Evolutionary conservation across 2,329 filamentous ascomycete species (phyloP).

Genomic region (Anthostomella pinea): DNA sequence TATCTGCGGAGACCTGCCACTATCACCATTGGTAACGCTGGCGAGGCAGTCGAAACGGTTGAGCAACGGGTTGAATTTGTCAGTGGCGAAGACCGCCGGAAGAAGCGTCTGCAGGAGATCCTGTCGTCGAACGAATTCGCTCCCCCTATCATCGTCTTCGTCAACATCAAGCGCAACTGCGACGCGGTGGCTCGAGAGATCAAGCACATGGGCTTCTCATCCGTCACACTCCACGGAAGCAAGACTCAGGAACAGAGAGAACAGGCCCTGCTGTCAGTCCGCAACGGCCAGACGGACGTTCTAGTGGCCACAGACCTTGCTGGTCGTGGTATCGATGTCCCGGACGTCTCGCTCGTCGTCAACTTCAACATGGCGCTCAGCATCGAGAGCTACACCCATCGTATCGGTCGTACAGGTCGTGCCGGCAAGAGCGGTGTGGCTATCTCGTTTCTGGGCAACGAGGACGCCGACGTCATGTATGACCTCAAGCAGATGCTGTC

Average conservation of each 20-base stretch:
- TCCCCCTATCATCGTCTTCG: constrained; percentile 95
- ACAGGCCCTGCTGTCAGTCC: constrained; percentile 81
- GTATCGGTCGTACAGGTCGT: constrained; percentile 94
- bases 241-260: constrained; percentile 99
- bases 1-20: constrained; percentile 91
- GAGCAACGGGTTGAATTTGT: constrained; percentile 96
- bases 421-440: constrained; percentile 95
- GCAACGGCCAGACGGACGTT: constrained; percentile 76
- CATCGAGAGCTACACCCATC: constrained; percentile 95
- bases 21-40: constrained; percentile 89
- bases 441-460: constrained; percentile 89
- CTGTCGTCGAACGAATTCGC: constrained; percentile 75
- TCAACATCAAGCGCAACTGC: constrained; percentile 99
- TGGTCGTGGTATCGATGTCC: constrained; percentile 95
- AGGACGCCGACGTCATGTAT: constrained; percentile 88
- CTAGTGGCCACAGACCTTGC: constrained; percentile 95
- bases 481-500: constrained; percentile 93
- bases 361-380: constrained; percentile 98
- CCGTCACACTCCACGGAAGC: constrained; percentile 87
- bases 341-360: constrained; percentile 87
- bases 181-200: constrained; percentile 93
- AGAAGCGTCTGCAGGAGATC: constrained; percentile 93
- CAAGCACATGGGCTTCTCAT: constrained; percentile 86
- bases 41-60: constrained; percentile 95
- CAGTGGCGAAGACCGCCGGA: constrained; percentile 87